Base-by-base conservation (phyloP, 768 basidiomycete genomes). In the Trametes coccinea region DNA sequence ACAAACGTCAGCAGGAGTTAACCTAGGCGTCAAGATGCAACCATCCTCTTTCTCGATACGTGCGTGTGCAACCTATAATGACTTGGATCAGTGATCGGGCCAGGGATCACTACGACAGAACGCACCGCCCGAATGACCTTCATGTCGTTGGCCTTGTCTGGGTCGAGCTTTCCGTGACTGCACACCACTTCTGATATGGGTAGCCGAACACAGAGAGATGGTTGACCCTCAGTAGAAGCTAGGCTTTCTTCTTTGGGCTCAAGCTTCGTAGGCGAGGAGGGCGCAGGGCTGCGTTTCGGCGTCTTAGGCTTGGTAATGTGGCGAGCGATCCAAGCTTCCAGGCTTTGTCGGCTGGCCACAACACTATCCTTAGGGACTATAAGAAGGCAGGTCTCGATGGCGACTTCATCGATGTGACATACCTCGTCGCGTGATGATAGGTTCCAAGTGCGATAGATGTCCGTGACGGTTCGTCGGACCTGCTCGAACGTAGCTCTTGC, bases 371-470 rank as follows among this genome's bases (percentile, higher is more conserved):
- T 6, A 37, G 11, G 34, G 57, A 39, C 56, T 31, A 77, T 37
- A 30, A 10, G 39, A n/a, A 55, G 65, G 45, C 48, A 46, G 33
- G n/a, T 31, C 10, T 30, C 31, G 52, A 34, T 27, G 14, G 49
- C 27, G 33, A 53, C 33, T 2, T 40, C 37, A 16, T 41, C 2
- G 34, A 13, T 16, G 53, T 5, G 7, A 59, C 75, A 60, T 62
- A 89, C 91, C 73, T 84, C 79, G 11, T 79, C 71, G 22, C 72
- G 66, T 16, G 79, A 77, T 31, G 72, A 67, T 3, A 86, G 66
- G 60, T 80, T 77, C 92, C 92, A 94, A 39, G 73, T 76, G 3
- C 65, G 78, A 73, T 87, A 92, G 7, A 93, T 82, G 41, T 79
- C 76, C 73, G 77, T 78, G 61, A 92, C 84, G 61, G 77, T 80